A percentile compares a stretch with the other conserved stretches of the same genome.
These are phyloP conservation scores for Rubroshorea leprosula DNA, from an alignment of 345 rosid genomes.

Conservation along the genomic window DNA sequence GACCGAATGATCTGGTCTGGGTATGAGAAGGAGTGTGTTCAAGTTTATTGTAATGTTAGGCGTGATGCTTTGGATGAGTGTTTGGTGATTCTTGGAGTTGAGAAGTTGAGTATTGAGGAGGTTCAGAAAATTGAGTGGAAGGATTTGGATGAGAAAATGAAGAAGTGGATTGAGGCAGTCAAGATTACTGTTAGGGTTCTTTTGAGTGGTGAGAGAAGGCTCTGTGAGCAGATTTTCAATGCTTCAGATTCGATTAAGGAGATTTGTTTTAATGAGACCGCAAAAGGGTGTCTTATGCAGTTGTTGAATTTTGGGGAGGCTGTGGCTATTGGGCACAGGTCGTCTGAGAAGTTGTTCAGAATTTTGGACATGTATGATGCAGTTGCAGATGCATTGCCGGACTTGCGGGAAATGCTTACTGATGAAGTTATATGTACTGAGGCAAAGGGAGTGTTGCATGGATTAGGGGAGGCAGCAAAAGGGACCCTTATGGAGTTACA, in stretches of 20 bases:
- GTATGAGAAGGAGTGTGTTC: constrained; percentile 46
- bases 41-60: constrained; percentile 40
- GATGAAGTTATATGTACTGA: not conserved
- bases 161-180: constrained; percentile 59
- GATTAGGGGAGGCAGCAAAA: not conserved
- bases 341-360: constrained; percentile 58
- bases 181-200: constrained; percentile 44
- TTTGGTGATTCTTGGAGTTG: constrained; percentile 36
- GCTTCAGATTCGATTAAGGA: constrained; percentile 35
- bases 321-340: constrained; percentile 40
- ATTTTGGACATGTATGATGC: constrained; percentile 69
- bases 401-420: constrained; percentile 1
- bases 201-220: constrained; percentile 51
- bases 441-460: not conserved
- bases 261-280: constrained; percentile 47
- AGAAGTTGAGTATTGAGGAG: constrained; percentile 53
- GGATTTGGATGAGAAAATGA: constrained; percentile 43
- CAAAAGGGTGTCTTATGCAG: constrained; percentile 36
- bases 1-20: constrained; percentile 55
- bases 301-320: constrained; percentile 81
- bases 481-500: not conserved
- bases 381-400: constrained; percentile 40
- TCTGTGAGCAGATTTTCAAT: constrained; percentile 57
- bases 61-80: constrained; percentile 59
- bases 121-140: constrained; percentile 52